phyloP scores from a whole-genome alignment of 306 rosid genomes.

The Trifolium subterraneum region DNA sequence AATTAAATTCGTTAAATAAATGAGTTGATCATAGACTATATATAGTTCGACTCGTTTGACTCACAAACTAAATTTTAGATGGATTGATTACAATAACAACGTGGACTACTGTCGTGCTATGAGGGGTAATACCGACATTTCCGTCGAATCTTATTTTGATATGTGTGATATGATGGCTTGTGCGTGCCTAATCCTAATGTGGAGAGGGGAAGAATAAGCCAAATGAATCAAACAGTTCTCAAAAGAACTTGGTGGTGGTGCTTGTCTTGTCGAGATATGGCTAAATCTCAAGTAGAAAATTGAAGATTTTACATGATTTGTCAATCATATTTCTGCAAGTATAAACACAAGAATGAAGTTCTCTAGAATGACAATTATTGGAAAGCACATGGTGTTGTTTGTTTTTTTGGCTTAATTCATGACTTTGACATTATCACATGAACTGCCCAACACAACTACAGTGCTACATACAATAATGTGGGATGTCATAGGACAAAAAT shows the following conservation, averaged over 20 bases:
- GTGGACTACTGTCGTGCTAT: too few species aligned
- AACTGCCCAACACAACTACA: neutral
- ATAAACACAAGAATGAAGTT: neutral
- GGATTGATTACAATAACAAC: too few species aligned
- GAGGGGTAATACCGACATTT: too few species aligned
- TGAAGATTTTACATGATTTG: neutral
- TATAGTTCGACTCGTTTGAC: too few species aligned
- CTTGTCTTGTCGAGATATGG: neutral
- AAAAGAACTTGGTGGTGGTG: neutral
- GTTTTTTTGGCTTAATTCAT: neutral
- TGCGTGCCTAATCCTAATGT: neutral
- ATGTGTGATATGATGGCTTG: too few species aligned
- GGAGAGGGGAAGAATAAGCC: neutral
- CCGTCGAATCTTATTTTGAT: too few species aligned
- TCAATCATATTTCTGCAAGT: neutral
- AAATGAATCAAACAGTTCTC: neutral
- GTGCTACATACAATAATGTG: neutral
- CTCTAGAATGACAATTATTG: neutral
- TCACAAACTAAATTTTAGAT: too few species aligned
- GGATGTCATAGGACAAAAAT: neutral
- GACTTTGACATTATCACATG: neutral
- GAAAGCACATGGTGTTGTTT: neutral
- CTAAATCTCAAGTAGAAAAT: too few species aligned
- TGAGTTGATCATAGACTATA: too few species aligned
- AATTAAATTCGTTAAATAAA: too few species aligned